Percentiles rank a stretch among this genome's conserved stretches.
These are phyloP conservation scores for Tieghemiomyces parasiticus DNA, from an alignment of 192 early-diverging fungal species.

Conservation along the genomic window DNA sequence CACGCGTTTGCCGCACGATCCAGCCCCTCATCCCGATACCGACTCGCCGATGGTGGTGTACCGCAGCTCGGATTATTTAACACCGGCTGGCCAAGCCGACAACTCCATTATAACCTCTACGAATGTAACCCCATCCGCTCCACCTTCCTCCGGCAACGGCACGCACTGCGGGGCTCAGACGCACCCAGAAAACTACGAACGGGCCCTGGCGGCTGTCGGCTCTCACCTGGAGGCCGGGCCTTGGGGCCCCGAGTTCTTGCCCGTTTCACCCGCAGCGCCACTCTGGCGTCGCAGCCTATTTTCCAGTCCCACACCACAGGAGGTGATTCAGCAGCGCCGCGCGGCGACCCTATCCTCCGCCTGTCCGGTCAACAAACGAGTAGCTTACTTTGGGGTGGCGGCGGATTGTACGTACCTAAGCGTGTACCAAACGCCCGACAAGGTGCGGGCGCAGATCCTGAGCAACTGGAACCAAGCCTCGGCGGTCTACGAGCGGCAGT, in stretches of 20 bases:
- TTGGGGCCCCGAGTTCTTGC: conserved; percentile 16
- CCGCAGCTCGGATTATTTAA: conserved; percentile 44
- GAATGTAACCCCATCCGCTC: no score
- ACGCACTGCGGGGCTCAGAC: conserved; percentile 16
- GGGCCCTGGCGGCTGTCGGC: conserved; percentile 12
- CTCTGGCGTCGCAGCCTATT: conserved; percentile 15
- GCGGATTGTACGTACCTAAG: conserved; percentile 59
- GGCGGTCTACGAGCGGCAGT: conserved; percentile 65
- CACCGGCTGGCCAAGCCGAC: conserved; percentile 12
- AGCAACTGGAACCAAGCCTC: conserved; percentile 72
- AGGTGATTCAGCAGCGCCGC: conserved; percentile 16
- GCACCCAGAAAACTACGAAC: conserved; percentile 7
- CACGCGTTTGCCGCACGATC: conserved; percentile 37
- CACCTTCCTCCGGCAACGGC: conserved; percentile 11
- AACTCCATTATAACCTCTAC: no score
- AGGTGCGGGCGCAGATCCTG: conserved; percentile 56
- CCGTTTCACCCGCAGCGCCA: no score
- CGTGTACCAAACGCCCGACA: conserved; percentile 32
- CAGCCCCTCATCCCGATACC: no score
- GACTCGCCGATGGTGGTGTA: conserved; percentile 37
- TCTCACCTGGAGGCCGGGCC: conserved; percentile 13
- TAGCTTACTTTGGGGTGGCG: conserved; percentile 48
- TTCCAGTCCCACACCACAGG: no score
- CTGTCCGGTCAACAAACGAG: conserved; percentile 20
- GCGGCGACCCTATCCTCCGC: conserved; percentile 15